Conservation (phyloP, 1,139 yeast genomes). For the Taphrina sp. region DNA sequence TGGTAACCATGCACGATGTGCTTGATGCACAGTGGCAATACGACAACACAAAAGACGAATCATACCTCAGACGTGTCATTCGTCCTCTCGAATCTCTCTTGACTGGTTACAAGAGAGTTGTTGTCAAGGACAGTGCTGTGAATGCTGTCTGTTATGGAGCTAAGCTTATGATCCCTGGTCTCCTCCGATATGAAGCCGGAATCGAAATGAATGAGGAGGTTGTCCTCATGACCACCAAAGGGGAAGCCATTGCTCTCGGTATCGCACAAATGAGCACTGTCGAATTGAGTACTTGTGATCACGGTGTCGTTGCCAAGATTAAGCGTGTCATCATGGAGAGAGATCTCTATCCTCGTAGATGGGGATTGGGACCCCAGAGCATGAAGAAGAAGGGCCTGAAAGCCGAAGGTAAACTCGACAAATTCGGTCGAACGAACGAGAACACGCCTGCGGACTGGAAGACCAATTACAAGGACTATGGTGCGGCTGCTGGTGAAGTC, state of each 20-base stretch:
- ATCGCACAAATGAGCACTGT: conserved; percentile 99
- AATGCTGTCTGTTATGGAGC: conserved; percentile 99
- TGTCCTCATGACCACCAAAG: conserved; percentile 96
- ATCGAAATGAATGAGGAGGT: conserved; percentile 97
- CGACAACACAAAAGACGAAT: conserved; percentile 95
- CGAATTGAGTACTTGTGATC: conserved; percentile 93
- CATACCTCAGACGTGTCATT: conserved; percentile 87
- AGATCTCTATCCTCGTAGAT: conserved; percentile 98
- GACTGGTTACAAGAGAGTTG: conserved; percentile 93
- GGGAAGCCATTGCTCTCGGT: conserved; percentile 98
- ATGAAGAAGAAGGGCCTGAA: conserved; percentile 97
- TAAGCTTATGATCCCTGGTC: conserved; percentile 97
- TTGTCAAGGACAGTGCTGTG: conserved; percentile 96
- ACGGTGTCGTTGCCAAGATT: conserved; percentile 97
- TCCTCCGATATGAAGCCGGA: conserved; percentile 95
- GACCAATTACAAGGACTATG: conserved; percentile 73
- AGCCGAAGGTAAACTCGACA: conserved; percentile 95
- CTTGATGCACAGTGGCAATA: conserved; percentile 97
- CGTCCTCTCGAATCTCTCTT: conserved; percentile 92
- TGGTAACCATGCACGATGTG: conserved; percentile 95
- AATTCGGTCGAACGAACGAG: conserved; percentile 89
- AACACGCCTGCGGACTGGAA: conserved; percentile 94
- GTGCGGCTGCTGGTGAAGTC: conserved; percentile 45
- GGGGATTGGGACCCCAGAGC: conserved; percentile 99
- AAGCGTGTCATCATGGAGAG: conserved; percentile 99